Conservation (phyloP, 306 rosid species). For the Crotalaria pallida region DNA sequence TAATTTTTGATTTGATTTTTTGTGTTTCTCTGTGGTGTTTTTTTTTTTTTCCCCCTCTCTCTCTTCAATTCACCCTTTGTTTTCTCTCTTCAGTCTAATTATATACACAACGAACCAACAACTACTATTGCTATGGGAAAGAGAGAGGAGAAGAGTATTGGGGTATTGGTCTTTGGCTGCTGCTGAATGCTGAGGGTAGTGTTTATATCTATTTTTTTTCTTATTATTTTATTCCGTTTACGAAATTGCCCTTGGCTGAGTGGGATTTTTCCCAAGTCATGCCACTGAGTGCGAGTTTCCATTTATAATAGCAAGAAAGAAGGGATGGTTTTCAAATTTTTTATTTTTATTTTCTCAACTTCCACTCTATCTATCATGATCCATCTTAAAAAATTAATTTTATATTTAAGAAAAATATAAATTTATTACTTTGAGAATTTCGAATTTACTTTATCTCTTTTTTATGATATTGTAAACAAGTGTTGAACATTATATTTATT, state of each 20-base stretch:
- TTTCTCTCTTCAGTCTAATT: conserved; percentile 29
- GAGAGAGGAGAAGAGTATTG: not conserved
- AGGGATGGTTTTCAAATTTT: conserved; percentile 16
- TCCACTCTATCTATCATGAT: too few relatives aligned
- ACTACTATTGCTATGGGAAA: too few relatives aligned
- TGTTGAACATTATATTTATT: too few relatives aligned
- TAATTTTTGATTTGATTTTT: conserved; percentile 13
- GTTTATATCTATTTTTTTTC: not conserved
- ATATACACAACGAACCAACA: conserved; percentile 8
- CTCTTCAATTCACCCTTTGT: conserved; percentile 24
- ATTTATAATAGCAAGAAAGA: not conserved
- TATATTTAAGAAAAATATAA: too few relatives aligned
- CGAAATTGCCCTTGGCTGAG: conserved; percentile 22
- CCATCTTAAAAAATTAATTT: too few relatives aligned
- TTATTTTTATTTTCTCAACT: too few relatives aligned
- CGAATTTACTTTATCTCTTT: too few relatives aligned
- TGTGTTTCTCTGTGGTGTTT: not conserved
- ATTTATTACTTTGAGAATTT: too few relatives aligned
- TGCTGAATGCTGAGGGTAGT: not conserved
- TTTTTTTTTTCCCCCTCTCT: not conserved
- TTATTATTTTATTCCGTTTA: not conserved
- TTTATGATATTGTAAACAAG: too few relatives aligned
- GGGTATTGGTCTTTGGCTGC: conserved; percentile 11
- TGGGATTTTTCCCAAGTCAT: not conserved
- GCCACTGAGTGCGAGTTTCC: conserved; percentile 11